Percentiles rank a stretch among this genome's conserved stretches.
These are phyloP conservation scores for Ceratocystis cacaofunesta DNA, from an alignment of 2,329 filamentous ascomycete genomes.

Conservation along the genomic window DNA sequence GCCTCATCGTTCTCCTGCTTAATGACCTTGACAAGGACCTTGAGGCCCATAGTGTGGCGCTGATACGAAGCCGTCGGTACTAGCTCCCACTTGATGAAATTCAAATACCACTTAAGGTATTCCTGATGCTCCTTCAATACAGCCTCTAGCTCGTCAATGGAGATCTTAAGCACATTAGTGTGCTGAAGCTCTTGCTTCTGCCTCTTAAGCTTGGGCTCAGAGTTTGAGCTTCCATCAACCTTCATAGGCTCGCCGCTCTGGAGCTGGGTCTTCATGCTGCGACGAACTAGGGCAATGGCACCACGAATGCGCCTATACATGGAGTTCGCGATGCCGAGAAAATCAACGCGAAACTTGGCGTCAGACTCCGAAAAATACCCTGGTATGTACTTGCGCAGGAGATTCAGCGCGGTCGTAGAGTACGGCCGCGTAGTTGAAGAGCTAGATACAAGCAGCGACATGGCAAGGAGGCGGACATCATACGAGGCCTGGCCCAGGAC, in stretches of 20 bases:
- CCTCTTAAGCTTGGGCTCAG: slow-evolving; percentile 15
- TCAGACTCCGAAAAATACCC: slow-evolving; percentile 72
- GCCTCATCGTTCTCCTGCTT: slow-evolving; percentile 49
- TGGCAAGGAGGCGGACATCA: slow-evolving; percentile 59
- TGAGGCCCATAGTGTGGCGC: slow-evolving; percentile 68
- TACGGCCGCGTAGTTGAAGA: slow-evolving; percentile 61
- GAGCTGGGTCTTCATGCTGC: slow-evolving; percentile 27
- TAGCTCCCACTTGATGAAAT: slow-evolving; percentile 59
- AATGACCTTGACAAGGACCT: slow-evolving; percentile 51
- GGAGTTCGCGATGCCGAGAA: slow-evolving; percentile 58
- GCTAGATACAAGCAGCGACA: slow-evolving; percentile 67
- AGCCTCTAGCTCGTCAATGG: slow-evolving; percentile 26
- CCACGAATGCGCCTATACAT: slow-evolving; percentile 63
- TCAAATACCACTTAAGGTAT: slow-evolving; percentile 62
- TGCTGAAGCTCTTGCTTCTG: slow-evolving; percentile 25
- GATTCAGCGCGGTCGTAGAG: slow-evolving; percentile 42
- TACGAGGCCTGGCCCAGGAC: slow-evolving; percentile 43
- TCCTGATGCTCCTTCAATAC: slow-evolving; percentile 37
- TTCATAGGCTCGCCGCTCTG: slow-evolving; percentile 25
- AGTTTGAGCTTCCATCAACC: slow-evolving; percentile 20
- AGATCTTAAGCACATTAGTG: slow-evolving; percentile 28
- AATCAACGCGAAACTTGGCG: slow-evolving; percentile 69
- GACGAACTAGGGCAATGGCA: slow-evolving; percentile 42
- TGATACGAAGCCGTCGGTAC: slow-evolving; percentile 77
- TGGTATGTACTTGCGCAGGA: slow-evolving; percentile 50